Evolutionary conservation across 1,284 basidiomycete genomes (phyloP), one percentile per base, ranked within the genome.

Genomic region (Puccinia triticina): DNA sequence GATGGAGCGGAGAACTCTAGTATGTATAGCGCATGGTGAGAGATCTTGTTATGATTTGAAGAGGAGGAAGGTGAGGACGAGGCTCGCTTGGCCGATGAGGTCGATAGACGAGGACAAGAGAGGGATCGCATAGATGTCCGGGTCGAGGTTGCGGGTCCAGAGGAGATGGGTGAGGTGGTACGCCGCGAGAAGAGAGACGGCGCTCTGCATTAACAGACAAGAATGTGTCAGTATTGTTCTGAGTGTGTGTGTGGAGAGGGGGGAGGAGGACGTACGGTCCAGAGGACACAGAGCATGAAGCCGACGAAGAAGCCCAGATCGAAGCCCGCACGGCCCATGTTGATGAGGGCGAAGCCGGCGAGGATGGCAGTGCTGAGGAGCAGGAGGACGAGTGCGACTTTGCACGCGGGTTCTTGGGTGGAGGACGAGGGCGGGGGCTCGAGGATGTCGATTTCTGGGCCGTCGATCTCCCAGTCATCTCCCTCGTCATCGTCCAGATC

Each of bases 21-120:
- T n/a, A n/a, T n/a, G n/a, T n/a, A n/a, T n/a, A n/a, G n/a, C n/a
- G n/a, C n/a, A n/a, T 12, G 40, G 12, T 43, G 40, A 12, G 12
- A 43, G 40, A 12, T 43, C 40, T 43, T 43, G 40, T 43, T 43
- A 43, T 43, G 4, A 7, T 43, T 59, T 29, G 32, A 67, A 67
- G 16, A 88, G 80, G 71, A 88, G 86, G 84, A 88, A 90, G n/a
- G 88, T 88, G 57, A 87, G 71, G 3, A 88, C 87, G 50, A 98
- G 91, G 26, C 97, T 88, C 12, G 93, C 87, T 87, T 98, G 95
- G 11, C 94, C 95, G n/a, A 94, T 88, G 71, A 98, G 91, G 87
- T 99, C 96, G 88, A 98, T 92, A 53, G 94, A 87, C 0, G 94
- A 93, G 0, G 93, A 94, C 84, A 97, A 94, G 55, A 96, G 91